Evolutionary conservation across 2,329 filamentous ascomycete genomes (phyloP).

Genomic region (Curvularia hawaiiensis): DNA sequence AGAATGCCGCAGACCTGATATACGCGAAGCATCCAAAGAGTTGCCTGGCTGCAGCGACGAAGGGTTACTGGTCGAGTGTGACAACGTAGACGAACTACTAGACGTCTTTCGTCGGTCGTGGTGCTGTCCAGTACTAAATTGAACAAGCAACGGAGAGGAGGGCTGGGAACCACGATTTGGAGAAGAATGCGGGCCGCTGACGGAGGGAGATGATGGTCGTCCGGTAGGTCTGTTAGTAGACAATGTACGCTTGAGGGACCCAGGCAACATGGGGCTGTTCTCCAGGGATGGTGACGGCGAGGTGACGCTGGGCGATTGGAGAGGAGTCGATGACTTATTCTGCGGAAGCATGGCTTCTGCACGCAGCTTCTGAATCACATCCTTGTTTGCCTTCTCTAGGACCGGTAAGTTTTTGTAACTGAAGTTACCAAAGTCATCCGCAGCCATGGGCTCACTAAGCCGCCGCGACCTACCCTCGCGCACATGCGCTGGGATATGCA

Average conservation of each 20-base stretch:
- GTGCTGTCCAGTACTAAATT: constrained; percentile 85
- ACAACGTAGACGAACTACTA: constrained; percentile 82
- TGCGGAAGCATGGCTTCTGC: constrained; percentile 83
- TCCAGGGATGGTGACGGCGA: constrained; percentile 74
- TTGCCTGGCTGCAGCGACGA: constrained; percentile 70
- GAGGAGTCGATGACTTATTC: constrained; percentile 53
- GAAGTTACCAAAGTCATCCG: constrained; percentile 95
- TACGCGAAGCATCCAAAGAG: constrained; percentile 73
- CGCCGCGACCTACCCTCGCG: constrained; percentile 86
- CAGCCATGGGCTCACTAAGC: constrained; percentile 84
- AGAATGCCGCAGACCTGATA: constrained; percentile 56
- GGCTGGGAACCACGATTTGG: constrained; percentile 84
- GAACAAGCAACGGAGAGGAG: constrained; percentile 91
- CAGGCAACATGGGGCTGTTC: constrained; percentile 81
- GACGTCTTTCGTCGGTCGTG: constrained; percentile 90
- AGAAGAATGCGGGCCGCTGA: constrained; percentile 82
- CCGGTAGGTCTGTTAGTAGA: constrained; percentile 76
- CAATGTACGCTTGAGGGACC: constrained; percentile 78
- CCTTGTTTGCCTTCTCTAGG: constrained; percentile 97
- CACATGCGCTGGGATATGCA: constrained; percentile 96
- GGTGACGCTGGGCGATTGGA: constrained; percentile 49
- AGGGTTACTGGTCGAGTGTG: constrained; percentile 70
- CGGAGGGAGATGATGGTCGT: constrained; percentile 84
- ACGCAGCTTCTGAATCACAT: constrained; percentile 94
- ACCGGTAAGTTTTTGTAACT: constrained; percentile 97